Evolutionary conservation across 2,329 filamentous ascomycete genomes (phyloP), one percentile per base, ranked within the genome.

Genomic region (Parascedosporium putredinis): DNA sequence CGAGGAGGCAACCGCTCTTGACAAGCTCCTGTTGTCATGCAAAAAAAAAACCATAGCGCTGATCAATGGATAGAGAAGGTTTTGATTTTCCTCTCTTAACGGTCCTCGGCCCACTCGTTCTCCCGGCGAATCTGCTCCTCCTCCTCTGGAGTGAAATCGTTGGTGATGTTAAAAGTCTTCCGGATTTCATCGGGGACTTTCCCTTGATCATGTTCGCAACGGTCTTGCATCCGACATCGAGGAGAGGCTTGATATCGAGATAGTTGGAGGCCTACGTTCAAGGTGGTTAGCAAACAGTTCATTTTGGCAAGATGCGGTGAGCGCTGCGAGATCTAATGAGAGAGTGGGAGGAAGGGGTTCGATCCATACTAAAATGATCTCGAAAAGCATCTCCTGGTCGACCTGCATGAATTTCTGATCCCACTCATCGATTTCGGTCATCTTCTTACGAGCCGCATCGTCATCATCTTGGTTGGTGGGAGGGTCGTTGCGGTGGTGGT

Each of bases 201-300:
- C 93, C 93, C 86, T 98, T 98, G 77, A 98, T 98, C 93, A 98
- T 98, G 73, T 98, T 98, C 54, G 93, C 93, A 14, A 98, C 93
- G 0, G 93, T 98, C 81, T 98, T 98, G 81, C 93, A 98, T 54
- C 93, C 93, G 53, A 97, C 91, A 57, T 98, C 93, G 24, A 98
- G 84, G 1, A 98, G 85, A 1, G 89, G 86, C 79, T 97, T 98
- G 75, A 98, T 98, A 59, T 98, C 93, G 53, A 98, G 84, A 68
- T 97, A 98, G 76, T 98, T 98, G 60, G 91, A 88, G 3, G 93
- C 93, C 87, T 93, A 16, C 7, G 14, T 16, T 42, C 9, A 36
- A 45, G 36, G 20, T 8, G 24, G 23, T 27, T 18, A 45, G 9
- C 23, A 14, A 20, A n/a, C 25, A 2, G 40, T 20, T 5, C 6